A percentile compares a stretch with the other conserved stretches of the same genome.
Conservation (phyloP, 2,329 filamentous ascomycete genomes). For the Sphaceloma murrayae region DNA sequence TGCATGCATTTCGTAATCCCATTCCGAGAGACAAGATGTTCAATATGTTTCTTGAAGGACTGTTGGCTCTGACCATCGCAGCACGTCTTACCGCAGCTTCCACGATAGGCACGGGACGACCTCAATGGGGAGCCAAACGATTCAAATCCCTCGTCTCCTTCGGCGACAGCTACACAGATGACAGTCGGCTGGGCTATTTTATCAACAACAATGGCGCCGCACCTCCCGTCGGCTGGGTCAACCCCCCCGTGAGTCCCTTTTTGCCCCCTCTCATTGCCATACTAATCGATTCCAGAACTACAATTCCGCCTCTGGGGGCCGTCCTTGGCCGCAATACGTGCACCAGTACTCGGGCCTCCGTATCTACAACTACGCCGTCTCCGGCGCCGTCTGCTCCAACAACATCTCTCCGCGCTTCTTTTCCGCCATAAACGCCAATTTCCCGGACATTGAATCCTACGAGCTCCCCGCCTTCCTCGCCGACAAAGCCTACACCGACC, state of each 20-base stretch:
- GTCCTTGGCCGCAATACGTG: constrained; percentile 60
- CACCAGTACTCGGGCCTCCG: constrained; percentile 48
- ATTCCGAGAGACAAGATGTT: background rate
- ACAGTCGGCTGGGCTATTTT: constrained; percentile 58
- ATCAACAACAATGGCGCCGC: constrained; percentile 45
- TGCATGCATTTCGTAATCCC: too few relatives aligned
- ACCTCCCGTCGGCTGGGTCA: constrained; percentile 53
- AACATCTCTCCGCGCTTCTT: constrained; percentile 51
- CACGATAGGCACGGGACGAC: background rate
- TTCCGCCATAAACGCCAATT: constrained; percentile 41
- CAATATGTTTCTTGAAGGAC: background rate
- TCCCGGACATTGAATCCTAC: constrained; percentile 47
- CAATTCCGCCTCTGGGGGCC: constrained; percentile 54
- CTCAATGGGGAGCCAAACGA: constrained; percentile 22
- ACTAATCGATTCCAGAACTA: too few relatives aligned
- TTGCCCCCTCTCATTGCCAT: too few relatives aligned
- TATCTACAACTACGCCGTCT: constrained; percentile 60
- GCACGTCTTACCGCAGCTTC: background rate
- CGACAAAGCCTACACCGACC: constrained; percentile 29
- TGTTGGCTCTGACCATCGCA: constrained; percentile 3
- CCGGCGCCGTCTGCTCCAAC: constrained; percentile 64
- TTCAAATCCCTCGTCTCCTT: constrained; percentile 60
- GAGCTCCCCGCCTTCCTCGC: constrained; percentile 41
- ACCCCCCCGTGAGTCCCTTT: constrained; percentile 40
- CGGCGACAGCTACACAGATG: constrained; percentile 69